Evolutionary conservation across 2,329 filamentous ascomycete genomes (phyloP).

Genomic region (Cytospora piceicola): DNA sequence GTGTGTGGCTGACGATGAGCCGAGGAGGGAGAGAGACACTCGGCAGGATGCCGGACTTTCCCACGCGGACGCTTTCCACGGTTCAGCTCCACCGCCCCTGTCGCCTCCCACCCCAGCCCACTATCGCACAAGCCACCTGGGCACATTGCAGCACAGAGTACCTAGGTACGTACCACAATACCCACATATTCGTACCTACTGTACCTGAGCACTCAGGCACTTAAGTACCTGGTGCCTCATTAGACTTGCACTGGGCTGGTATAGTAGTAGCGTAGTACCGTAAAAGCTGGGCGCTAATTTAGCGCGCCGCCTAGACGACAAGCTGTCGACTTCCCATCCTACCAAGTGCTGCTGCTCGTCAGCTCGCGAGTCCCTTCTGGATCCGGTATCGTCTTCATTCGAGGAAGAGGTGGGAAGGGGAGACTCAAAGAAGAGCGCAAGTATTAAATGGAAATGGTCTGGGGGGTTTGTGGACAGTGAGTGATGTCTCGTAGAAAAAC

Average conservation of each 20-base stretch:
- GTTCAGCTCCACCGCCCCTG: background rate
- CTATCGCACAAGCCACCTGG: no score
- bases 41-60: background rate
- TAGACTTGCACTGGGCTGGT: background rate
- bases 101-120: background rate
- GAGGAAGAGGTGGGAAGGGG: background rate
- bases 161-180: background rate
- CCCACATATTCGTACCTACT: background rate
- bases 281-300: background rate
- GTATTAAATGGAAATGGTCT: background rate
- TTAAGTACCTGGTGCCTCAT: no score
- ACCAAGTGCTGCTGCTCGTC: background rate
- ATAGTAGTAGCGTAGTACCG: background rate
- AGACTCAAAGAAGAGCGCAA: background rate
- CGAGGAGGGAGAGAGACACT: background rate
- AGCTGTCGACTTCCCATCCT: background rate
- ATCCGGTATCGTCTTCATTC: background rate
- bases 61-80: background rate
- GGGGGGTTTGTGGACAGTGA: background rate
- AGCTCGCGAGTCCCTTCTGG: no score
- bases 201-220: no score
- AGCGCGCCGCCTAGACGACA: background rate
- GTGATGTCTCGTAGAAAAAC: conserved; percentile 1
- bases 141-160: background rate
- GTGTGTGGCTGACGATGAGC: background rate